phyloP scores from a whole-genome alignment of 352 stramenopile genomes.

The Albugo laibachii region DNA sequence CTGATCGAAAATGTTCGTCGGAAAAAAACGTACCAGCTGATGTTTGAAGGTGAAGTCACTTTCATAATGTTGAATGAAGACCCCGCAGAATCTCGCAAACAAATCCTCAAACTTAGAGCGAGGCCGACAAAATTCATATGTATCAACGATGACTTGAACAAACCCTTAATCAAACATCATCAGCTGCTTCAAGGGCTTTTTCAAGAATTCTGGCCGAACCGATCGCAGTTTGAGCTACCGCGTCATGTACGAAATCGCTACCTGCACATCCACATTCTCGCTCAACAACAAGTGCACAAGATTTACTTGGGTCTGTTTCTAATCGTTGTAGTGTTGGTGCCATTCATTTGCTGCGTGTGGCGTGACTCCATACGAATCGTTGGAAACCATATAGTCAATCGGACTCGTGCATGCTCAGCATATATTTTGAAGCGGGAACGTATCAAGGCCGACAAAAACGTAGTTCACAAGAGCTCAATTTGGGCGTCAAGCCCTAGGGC shows the following conservation, averaged over 20 bases:
- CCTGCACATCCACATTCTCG: constrained; percentile 41
- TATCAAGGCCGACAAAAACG: no score
- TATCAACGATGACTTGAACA: constrained; percentile 92
- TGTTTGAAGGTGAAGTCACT: constrained; percentile 77
- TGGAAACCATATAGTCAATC: no score
- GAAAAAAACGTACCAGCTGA: constrained; percentile 24
- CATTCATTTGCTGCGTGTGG: no score
- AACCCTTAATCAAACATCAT: constrained; percentile 49
- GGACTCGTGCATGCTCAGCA: no score
- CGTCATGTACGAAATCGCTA: constrained; percentile 75
- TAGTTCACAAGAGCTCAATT: no score
- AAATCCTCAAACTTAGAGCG: constrained; percentile 83
- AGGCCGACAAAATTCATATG: constrained; percentile 90
- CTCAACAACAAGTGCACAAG: constrained; percentile 19
- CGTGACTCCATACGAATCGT: no score
- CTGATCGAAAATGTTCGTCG: constrained; percentile 50
- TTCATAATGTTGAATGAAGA: constrained; percentile 92
- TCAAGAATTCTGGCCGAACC: constrained; percentile 78
- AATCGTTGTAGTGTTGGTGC: constrained; percentile 14
- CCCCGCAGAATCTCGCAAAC: constrained; percentile 70
- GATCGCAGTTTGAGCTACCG: constrained; percentile 82
- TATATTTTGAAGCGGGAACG: no score
- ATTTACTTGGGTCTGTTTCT: constrained; percentile 14
- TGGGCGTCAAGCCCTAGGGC: no score
- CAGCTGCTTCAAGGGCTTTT: constrained; percentile 86